Conservation (phyloP, 2,329 filamentous ascomycete species). For the Westerdykella ornata region DNA sequence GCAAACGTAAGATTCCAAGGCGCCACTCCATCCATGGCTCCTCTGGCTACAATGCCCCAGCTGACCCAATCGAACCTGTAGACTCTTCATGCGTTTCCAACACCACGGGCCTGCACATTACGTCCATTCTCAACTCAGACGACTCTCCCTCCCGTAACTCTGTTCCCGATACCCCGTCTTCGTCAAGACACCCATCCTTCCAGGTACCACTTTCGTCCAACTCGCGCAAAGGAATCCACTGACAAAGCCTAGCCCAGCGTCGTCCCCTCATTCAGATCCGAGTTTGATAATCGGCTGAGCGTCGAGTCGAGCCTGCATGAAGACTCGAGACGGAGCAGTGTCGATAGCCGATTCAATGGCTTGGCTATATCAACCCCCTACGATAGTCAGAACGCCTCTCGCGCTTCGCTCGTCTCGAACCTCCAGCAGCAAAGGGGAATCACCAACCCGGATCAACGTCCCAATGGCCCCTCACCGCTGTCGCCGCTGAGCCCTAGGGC, state of each 20-base stretch:
- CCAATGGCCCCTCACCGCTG: constrained; percentile 42
- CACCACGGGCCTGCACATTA: constrained; percentile 44
- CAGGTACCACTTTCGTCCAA: constrained; percentile 1
- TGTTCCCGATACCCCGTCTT: constrained; percentile 41
- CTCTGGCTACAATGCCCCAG: background rate
- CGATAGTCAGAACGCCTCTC: constrained; percentile 69
- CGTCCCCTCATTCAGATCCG: constrained; percentile 51
- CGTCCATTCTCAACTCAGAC: constrained; percentile 46
- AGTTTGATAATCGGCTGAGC: constrained; percentile 39
- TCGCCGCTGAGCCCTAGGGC: constrained; percentile 39
- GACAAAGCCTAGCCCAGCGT: constrained; percentile 29
- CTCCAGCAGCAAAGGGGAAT: constrained; percentile 56
- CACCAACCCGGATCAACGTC: constrained; percentile 31
- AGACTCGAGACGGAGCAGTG: constrained; percentile 65
- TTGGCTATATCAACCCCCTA: constrained; percentile 64
- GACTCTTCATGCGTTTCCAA: constrained; percentile 41
- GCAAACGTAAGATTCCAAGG: constrained; percentile 43
- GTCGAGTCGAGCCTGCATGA: constrained; percentile 47
- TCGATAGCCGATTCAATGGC: constrained; percentile 71
- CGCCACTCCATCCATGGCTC: constrained; percentile 6
- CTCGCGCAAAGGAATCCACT: constrained; percentile 34
- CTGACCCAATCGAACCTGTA: constrained; percentile 14
- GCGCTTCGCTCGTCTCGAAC: constrained; percentile 65
- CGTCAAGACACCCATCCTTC: constrained; percentile 30
- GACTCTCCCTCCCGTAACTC: constrained; percentile 43